A percentile compares a stretch with the other conserved stretches of the same genome.
phyloP scores from a whole-genome alignment of 1,284 basidiomycete species.

The Schizophyllum commune region DNA sequence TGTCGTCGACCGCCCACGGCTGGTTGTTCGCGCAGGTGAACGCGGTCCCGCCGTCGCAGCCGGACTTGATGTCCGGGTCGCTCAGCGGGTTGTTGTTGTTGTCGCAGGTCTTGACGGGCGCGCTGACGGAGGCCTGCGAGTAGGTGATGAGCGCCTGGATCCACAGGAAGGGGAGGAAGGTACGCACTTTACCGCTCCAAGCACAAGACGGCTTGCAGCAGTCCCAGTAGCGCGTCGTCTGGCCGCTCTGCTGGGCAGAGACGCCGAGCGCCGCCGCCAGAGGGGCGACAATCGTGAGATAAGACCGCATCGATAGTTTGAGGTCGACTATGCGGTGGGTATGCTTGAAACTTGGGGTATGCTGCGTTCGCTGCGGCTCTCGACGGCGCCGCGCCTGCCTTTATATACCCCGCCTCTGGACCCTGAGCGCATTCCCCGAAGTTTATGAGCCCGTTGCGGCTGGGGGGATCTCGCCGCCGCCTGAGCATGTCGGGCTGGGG shows the following conservation, averaged over 20 bases:
- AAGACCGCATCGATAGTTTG: not conserved
- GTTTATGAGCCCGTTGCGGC: too few relatives aligned
- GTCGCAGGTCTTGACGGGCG: conserved; percentile 13
- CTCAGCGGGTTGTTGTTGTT: conserved; percentile 4
- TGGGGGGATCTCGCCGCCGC: too few relatives aligned
- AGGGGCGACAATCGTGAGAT: not conserved
- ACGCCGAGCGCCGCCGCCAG: not conserved
- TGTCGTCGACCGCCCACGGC: conserved; percentile 12
- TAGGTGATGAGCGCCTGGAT: not conserved
- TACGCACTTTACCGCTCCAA: conserved; percentile 8
- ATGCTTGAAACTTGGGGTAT: too few relatives aligned
- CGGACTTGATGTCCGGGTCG: conserved; percentile 12
- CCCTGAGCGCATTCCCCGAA: too few relatives aligned
- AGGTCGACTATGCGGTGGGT: too few relatives aligned
- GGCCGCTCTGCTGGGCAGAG: conserved; percentile 6
- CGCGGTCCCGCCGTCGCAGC: conserved; percentile 11
- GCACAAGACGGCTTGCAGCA: conserved; percentile 13
- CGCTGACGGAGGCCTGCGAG: conserved; percentile 8
- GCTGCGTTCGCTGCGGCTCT: too few relatives aligned
- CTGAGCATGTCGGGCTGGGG: not conserved
- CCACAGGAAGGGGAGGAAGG: not conserved
- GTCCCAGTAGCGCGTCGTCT: conserved; percentile 13
- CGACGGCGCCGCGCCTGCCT: too few relatives aligned
- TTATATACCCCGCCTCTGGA: too few relatives aligned
- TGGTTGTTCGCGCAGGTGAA: conserved; percentile 12